Evolutionary conservation across 495 filamentous ascomycete species (phyloP).

Genomic region (Lentithecium fluviatile): DNA sequence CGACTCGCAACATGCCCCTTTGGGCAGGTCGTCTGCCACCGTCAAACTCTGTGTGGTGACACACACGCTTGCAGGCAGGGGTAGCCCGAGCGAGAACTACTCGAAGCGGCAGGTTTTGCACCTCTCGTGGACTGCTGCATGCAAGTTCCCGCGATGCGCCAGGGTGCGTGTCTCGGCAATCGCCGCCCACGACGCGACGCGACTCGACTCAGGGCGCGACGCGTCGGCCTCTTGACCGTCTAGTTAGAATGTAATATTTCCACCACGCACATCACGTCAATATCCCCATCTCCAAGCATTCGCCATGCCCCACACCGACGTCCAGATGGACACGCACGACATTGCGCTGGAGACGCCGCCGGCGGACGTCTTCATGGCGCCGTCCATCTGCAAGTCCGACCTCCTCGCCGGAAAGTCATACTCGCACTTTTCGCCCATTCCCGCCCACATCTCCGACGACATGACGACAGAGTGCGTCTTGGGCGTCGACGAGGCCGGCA

Average conservation of each 20-base stretch:
- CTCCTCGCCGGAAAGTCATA: slow-evolving; percentile 76
- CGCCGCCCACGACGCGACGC: background rate
- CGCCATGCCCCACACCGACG: slow-evolving; percentile 14
- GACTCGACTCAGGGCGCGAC: too few relatives aligned
- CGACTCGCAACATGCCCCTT: background rate
- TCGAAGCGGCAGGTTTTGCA: slow-evolving; percentile 1
- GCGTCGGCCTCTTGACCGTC: too few relatives aligned
- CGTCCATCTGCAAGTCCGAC: slow-evolving; percentile 63
- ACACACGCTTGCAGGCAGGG: too few relatives aligned
- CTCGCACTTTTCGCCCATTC: slow-evolving; percentile 74
- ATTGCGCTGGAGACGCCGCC: slow-evolving; percentile 55
- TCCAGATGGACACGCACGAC: slow-evolving; percentile 26
- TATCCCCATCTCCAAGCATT: too few relatives aligned
- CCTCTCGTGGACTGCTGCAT: too few relatives aligned
- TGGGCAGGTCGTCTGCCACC: background rate
- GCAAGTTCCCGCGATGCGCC: slow-evolving; percentile 22
- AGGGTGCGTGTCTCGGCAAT: too few relatives aligned
- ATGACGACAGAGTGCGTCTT: slow-evolving; percentile 63
- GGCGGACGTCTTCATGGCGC: slow-evolving; percentile 64
- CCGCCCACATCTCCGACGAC: slow-evolving; percentile 49
- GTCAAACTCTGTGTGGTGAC: slow-evolving; percentile 7
- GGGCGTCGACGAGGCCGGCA: slow-evolving; percentile 93
- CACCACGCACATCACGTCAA: too few relatives aligned
- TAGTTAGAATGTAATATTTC: too few relatives aligned
- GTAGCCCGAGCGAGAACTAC: too few relatives aligned